These are phyloP conservation scores for Dendrobium catenatum DNA, from an alignment of 106 monocot species.

Conservation along the genomic window DNA sequence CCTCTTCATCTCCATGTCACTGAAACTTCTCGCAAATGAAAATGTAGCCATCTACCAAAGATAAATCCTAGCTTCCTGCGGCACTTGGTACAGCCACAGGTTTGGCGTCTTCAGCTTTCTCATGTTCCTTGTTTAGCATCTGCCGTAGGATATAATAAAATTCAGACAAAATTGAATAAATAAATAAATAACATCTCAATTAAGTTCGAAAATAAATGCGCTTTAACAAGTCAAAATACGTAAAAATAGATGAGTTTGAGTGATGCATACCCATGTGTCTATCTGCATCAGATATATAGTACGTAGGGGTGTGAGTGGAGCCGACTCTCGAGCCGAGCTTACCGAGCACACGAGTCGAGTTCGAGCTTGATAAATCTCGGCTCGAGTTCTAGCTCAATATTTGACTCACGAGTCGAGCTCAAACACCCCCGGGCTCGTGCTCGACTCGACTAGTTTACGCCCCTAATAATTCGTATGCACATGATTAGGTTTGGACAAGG, in stretches of 20 bases:
- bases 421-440: no score
- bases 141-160: constrained; percentile 1
- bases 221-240: neutral
- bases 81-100: constrained; percentile 24
- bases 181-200: neutral
- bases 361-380: no score
- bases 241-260: neutral
- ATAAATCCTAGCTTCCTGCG: constrained; percentile 1
- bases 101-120: constrained; percentile 90
- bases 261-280: neutral
- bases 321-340: no score
- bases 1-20: neutral
- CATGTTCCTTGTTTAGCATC: constrained; percentile 99
- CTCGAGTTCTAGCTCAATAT: no score
- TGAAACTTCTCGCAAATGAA: neutral
- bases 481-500: no score
- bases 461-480: no score
- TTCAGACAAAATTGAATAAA: neutral
- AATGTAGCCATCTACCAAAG: neutral
- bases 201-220: neutral
- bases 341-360: no score
- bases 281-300: neutral
- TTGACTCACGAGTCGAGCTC: no score
- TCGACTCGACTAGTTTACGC: no score
- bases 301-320: no score